Evolutionary conservation across 2,329 filamentous ascomycete genomes (phyloP).

Genomic region (Blastomyces parvus): DNA sequence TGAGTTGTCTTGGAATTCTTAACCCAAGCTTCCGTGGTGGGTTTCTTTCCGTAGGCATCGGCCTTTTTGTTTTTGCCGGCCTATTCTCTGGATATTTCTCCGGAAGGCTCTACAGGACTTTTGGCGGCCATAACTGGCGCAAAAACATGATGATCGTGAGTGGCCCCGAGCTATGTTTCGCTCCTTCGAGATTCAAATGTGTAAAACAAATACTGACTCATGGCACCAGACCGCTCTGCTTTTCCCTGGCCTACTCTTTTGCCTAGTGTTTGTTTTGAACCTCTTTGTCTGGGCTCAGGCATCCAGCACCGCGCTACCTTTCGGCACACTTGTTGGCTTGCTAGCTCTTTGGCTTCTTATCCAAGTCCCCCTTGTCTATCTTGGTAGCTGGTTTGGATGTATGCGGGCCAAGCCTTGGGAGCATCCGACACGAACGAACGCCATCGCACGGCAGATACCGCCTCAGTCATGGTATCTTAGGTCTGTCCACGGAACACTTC

Average conservation of each 20-base stretch:
- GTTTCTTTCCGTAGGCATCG: constrained; percentile 74
- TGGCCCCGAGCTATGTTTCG: constrained; percentile 6
- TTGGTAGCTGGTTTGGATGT: constrained; percentile 70
- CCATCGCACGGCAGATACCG: constrained; percentile 64
- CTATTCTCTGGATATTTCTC: constrained; percentile 83
- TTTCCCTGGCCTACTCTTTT: constrained; percentile 69
- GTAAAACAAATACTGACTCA: constrained; percentile 7
- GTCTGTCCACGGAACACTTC: constrained; percentile 52
- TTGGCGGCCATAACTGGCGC: constrained; percentile 63
- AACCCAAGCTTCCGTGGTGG: constrained; percentile 86
- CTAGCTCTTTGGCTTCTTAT: constrained; percentile 73
- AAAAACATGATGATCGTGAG: constrained; percentile 60
- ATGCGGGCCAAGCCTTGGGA: constrained; percentile 59
- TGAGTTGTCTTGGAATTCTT: constrained; percentile 66
- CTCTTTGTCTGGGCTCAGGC: constrained; percentile 86
- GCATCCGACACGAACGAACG: constrained; percentile 68
- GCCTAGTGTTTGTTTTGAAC: constrained; percentile 68
- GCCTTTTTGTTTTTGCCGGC: constrained; percentile 74
- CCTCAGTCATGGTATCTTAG: constrained; percentile 65
- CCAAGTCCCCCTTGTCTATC: constrained; percentile 74
- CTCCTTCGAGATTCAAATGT: neutral
- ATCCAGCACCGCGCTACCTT: constrained; percentile 77
- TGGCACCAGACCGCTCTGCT: constrained; percentile 54
- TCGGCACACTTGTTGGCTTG: constrained; percentile 65
- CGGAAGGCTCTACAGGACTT: constrained; percentile 70